Percentiles rank a stretch among this genome's conserved stretches.
Conservation (phyloP, 495 filamentous ascomycete species). For the Xylaria acuta region DNA sequence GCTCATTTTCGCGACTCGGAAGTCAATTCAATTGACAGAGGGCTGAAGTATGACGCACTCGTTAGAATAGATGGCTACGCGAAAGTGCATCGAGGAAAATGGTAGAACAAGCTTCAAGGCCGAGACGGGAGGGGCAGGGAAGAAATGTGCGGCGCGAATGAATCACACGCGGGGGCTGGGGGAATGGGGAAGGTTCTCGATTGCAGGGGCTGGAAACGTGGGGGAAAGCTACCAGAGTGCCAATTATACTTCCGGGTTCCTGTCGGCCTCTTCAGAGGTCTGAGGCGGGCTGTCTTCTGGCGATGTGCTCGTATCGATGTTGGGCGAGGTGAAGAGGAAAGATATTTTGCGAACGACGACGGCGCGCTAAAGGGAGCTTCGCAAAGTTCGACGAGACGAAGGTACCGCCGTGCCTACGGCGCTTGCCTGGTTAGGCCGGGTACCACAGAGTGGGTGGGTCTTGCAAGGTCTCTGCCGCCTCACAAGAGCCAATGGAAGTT, state of each 20-base stretch:
- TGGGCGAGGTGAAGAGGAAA: background rate
- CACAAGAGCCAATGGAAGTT: background rate
- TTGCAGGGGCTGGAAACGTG: background rate
- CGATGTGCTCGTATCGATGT: background rate
- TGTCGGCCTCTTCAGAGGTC: background rate
- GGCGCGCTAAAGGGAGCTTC: constrained; percentile 11
- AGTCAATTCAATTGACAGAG: background rate
- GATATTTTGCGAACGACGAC: constrained; percentile 25
- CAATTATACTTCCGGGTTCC: background rate
- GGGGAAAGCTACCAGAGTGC: constrained; percentile 8
- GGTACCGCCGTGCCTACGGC: background rate
- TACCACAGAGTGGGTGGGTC: background rate
- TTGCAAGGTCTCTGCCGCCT: background rate
- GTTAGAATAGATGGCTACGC: background rate
- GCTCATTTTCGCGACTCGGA: constrained; percentile 34
- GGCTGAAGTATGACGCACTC: background rate
- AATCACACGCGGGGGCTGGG: constrained; percentile 9
- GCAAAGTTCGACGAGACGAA: background rate
- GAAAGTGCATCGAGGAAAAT: background rate
- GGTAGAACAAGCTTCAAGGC: background rate
- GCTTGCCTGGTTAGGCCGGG: background rate
- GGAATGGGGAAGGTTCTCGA: background rate
- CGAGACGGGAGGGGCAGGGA: constrained; percentile 1
- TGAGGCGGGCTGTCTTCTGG: background rate
- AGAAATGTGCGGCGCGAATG: constrained; percentile 14